Evolutionary conservation across 31 red algal species (phyloP).

Genomic region (Asparagopsis taxiformis): DNA sequence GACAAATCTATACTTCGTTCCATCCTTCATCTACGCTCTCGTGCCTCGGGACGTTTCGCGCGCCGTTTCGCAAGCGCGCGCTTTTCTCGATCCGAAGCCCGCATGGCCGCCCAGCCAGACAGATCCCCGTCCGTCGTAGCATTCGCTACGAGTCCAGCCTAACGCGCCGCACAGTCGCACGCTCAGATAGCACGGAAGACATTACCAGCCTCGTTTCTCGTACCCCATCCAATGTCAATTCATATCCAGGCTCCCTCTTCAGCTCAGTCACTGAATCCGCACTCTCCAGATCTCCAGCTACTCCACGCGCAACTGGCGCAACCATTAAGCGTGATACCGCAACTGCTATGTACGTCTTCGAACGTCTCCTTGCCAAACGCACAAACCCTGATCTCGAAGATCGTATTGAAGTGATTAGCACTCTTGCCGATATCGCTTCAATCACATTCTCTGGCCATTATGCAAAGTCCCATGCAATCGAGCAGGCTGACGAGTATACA

Average conservation of each 20-base stretch:
- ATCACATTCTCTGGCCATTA: slow-evolving; percentile 54
- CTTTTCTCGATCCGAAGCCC: too few species aligned
- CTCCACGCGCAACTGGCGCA: too few species aligned
- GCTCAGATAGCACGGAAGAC: slow-evolving; percentile 31
- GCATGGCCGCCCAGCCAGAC: too few species aligned
- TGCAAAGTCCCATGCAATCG: slow-evolving; percentile 45
- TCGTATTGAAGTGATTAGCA: slow-evolving; percentile 50
- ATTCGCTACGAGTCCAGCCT: too few species aligned
- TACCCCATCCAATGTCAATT: background rate
- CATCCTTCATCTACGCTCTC: too few species aligned
- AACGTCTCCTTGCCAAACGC: slow-evolving; percentile 37
- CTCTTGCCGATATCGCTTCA: slow-evolving; percentile 46
- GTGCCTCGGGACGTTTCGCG: too few species aligned
- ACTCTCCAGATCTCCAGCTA: too few species aligned
- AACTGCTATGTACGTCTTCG: slow-evolving; percentile 56
- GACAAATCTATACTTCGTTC: background rate
- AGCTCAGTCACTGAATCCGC: slow-evolving; percentile 48
- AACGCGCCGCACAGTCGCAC: too few species aligned
- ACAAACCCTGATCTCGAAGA: slow-evolving; percentile 47
- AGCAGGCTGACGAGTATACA: slow-evolving; percentile 40
- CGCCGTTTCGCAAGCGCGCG: too few species aligned
- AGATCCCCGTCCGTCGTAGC: too few species aligned
- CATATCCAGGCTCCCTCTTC: slow-evolving; percentile 23
- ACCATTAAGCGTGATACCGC: slow-evolving; percentile 51
- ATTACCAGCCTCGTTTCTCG: background rate